Percentiles rank a stretch among this genome's conserved stretches.
Evolutionary conservation across 2,329 filamentous ascomycete genomes (phyloP).

Genomic region (Diaporthe eres): DNA sequence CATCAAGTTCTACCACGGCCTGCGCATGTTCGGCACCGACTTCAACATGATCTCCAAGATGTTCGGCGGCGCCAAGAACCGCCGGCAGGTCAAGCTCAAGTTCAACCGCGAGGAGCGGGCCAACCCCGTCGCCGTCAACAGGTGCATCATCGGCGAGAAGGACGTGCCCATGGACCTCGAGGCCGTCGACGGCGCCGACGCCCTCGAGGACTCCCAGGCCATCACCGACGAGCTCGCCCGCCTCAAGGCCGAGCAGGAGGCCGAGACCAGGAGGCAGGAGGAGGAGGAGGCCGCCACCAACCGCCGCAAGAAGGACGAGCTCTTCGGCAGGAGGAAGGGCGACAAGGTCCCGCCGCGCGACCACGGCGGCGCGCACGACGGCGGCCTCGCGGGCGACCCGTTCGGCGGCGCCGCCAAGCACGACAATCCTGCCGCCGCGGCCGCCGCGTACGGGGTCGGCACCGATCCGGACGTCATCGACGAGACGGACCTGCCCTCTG

Average conservation of each 20-base stretch:
- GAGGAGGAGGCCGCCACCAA: slow-evolving; percentile 64
- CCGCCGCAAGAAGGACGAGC: slow-evolving; percentile 62
- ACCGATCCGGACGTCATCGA: slow-evolving; percentile 44
- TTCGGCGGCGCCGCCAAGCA: slow-evolving; percentile 20
- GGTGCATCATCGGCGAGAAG: slow-evolving; percentile 73
- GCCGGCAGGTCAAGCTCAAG: slow-evolving; percentile 84
- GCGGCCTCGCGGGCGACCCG: slow-evolving; percentile 26
- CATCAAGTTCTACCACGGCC: slow-evolving; percentile 80
- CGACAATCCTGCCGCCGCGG: slow-evolving; percentile 1
- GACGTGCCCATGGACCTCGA: slow-evolving; percentile 71
- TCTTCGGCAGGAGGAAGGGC: slow-evolving; percentile 58
- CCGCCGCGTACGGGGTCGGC: slow-evolving; percentile 40
- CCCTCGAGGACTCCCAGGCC: slow-evolving; percentile 67
- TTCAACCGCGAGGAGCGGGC: slow-evolving; percentile 84
- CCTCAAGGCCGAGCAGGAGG: slow-evolving; percentile 60
- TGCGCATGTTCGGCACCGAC: slow-evolving; percentile 85
- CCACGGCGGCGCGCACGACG: slow-evolving; percentile 41
- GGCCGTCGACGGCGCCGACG: slow-evolving; percentile 70
- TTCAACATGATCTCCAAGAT: slow-evolving; percentile 85
- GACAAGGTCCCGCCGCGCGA: slow-evolving; percentile 46
- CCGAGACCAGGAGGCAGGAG: slow-evolving; percentile 59
- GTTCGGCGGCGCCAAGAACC: slow-evolving; percentile 76
- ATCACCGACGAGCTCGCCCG: slow-evolving; percentile 67
- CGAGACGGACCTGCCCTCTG: slow-evolving; percentile 42
- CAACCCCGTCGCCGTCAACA: slow-evolving; percentile 74